A percentile compares a stretch with the other conserved stretches of the same genome.
Evolutionary conservation across 2,329 filamentous ascomycete genomes (phyloP).

Genomic region (Sarocladium kiliense): DNA sequence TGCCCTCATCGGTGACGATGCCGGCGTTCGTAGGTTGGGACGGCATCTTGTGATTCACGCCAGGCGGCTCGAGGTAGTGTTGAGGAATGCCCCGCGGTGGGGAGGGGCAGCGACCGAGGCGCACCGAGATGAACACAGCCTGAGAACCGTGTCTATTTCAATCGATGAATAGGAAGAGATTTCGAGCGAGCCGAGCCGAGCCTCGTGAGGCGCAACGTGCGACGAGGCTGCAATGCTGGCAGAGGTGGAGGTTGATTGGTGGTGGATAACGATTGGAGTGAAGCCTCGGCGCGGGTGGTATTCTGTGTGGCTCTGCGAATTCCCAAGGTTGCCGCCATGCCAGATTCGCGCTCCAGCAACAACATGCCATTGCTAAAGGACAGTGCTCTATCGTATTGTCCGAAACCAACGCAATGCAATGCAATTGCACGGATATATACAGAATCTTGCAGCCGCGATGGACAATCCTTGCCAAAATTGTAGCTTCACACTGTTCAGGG

Average conservation of each 20-base stretch:
- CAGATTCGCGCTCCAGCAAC: too few relatives aligned
- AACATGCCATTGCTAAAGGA: too few relatives aligned
- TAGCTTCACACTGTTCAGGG: too few relatives aligned
- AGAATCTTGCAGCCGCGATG: too few relatives aligned
- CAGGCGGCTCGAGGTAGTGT: neutral
- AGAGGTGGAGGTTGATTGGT: neutral
- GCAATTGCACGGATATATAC: too few relatives aligned
- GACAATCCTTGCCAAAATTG: too few relatives aligned
- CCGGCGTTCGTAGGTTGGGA: constrained; percentile 51
- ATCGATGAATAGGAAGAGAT: neutral
- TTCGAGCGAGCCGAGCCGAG: neutral
- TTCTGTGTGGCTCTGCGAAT: neutral
- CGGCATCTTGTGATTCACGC: constrained; percentile 22
- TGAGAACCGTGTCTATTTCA: neutral
- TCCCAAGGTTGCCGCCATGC: too few relatives aligned
- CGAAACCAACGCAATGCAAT: too few relatives aligned
- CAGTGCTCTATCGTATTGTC: too few relatives aligned
- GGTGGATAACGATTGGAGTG: neutral
- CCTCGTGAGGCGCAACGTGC: constrained; percentile 6
- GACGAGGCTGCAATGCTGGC: neutral
- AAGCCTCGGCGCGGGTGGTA: neutral
- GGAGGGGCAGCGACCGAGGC: neutral
- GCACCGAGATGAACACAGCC: neutral
- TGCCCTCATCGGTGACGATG: constrained; percentile 69
- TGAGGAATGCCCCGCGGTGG: constrained; percentile 7